Base-by-base conservation (phyloP, 805 yeast species). In the Ogataea allantospora region DNA sequence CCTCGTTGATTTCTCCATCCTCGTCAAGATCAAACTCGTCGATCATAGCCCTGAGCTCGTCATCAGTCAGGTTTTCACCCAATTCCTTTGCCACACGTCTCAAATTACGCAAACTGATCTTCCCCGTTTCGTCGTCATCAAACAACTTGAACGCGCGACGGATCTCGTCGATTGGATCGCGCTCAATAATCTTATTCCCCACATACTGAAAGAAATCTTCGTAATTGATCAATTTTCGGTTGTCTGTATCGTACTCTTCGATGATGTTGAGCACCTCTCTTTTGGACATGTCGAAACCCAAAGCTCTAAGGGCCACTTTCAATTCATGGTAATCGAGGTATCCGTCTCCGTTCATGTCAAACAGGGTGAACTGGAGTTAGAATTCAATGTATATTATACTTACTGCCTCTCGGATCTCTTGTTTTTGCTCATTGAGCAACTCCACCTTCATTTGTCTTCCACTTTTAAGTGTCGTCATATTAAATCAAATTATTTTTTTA, bases 1-100 rank as follows among this genome's bases (percentile, higher is more conserved):
- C 87, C 55, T 86, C 95, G 55, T 83, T 83, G 49, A 88, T 89
- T 48, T 86, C 96, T 34, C 98, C 98, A 60, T 93, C 98, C 39
- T 87, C 95, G 58, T 93, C 97, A 35, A 89, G 66, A 64, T 93
- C 99, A 57, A 93, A 93, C 61, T 91, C 98, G 45, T 89, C 96
- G 48, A 93, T 93, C 99, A 93, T 93, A 4, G 97, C 97, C 49
- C 85, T 74, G 35, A 93, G 68, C 56, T 93, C 99, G 42, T 88
- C 96, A 50, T 93, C 99, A 5, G 87, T 80, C 41, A 93, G 66
- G 51, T 83, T 85, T 60, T 93, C 99, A 2, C 96, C 97, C 41
- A 93, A 66, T 49, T 91, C 97, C 51, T 85, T 84, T 8, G 97
- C 93, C 2, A 91, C 95, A 44, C 93, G 74, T 60, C 95, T 77